Percentiles rank a stretch among this genome's conserved stretches.
These are phyloP conservation scores for Lepidium sativum DNA, from an alignment of 345 rosid genomes.

Conservation along the genomic window DNA sequence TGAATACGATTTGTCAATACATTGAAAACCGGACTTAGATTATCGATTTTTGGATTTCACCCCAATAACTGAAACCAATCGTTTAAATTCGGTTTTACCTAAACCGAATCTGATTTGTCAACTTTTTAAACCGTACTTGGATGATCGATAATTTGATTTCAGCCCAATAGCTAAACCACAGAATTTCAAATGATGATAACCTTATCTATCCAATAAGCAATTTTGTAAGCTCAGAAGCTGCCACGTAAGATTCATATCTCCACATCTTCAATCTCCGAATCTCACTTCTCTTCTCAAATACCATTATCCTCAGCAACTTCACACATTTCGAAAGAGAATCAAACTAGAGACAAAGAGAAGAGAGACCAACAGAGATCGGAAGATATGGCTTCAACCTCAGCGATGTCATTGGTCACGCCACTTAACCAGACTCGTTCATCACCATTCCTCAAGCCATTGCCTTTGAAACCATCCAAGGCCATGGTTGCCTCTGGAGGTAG, in stretches of 20 bases:
- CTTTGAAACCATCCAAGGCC: slow-evolving; percentile 40
- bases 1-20: background rate
- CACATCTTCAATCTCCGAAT: background rate
- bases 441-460: slow-evolving; percentile 47
- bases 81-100: too few relatives aligned
- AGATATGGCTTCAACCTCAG: slow-evolving; percentile 70
- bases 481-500: slow-evolving; percentile 22
- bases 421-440: slow-evolving; percentile 37
- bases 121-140: background rate
- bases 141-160: background rate
- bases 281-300: slow-evolving; percentile 16
- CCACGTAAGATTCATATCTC: slow-evolving; percentile 45
- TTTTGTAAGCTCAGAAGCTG: slow-evolving; percentile 25
- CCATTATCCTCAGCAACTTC: slow-evolving; percentile 3
- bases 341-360: too few relatives aligned
- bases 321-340: background rate
- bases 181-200: slow-evolving; percentile 33
- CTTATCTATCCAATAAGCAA: slow-evolving; percentile 46
- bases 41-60: background rate
- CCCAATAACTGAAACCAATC: too few relatives aligned
- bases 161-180: background rate
- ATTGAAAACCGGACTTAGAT: background rate
- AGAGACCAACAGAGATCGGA: background rate
- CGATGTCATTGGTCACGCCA: slow-evolving; percentile 65
- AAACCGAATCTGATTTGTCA: background rate